These are phyloP conservation scores for Calonectria leucothoes DNA, from an alignment of 2,329 filamentous ascomycete genomes.

Conservation along the genomic window DNA sequence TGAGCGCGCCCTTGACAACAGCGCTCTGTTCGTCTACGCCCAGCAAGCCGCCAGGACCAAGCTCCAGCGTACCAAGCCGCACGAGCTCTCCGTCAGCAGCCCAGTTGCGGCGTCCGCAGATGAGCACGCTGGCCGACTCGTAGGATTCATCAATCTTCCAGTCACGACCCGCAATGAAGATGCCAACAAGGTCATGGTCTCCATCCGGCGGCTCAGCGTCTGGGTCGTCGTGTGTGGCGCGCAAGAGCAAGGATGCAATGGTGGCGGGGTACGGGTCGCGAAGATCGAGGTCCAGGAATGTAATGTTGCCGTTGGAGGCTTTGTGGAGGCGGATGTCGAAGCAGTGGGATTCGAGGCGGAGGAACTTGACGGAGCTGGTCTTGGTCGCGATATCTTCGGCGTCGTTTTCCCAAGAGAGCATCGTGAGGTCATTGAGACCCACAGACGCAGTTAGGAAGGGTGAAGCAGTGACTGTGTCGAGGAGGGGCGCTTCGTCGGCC, in stretches of 20 bases:
- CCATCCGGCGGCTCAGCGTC: constrained; percentile 35
- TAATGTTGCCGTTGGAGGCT: constrained; percentile 24
- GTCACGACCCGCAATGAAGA: constrained; percentile 46
- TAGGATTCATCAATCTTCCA: constrained; percentile 43
- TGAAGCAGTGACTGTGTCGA: constrained; percentile 45
- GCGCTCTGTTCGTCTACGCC: constrained; percentile 38
- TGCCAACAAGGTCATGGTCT: constrained; percentile 40
- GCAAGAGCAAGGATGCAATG: constrained; percentile 36
- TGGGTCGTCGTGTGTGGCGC: constrained; percentile 27
- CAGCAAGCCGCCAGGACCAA: constrained; percentile 42
- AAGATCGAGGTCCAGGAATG: constrained; percentile 37
- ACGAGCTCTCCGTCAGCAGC: constrained; percentile 42
- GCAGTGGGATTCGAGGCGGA: constrained; percentile 49
- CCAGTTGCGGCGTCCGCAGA: constrained; percentile 45
- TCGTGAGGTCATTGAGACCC: constrained; percentile 47
- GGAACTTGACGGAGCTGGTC: constrained; percentile 42
- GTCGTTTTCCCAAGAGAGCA: constrained; percentile 51
- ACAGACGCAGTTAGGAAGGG: constrained; percentile 49
- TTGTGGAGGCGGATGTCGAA: constrained; percentile 45
- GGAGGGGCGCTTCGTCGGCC: constrained; percentile 39
- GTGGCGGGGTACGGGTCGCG: constrained; percentile 32
- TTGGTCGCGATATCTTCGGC: constrained; percentile 46
- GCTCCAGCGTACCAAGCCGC: constrained; percentile 45
- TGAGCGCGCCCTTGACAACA: constrained; percentile 43
- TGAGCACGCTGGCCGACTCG: constrained; percentile 43